Evolutionary conservation across 2,329 filamentous ascomycete genomes (phyloP).

Genomic region (Didymellaceae sp.): DNA sequence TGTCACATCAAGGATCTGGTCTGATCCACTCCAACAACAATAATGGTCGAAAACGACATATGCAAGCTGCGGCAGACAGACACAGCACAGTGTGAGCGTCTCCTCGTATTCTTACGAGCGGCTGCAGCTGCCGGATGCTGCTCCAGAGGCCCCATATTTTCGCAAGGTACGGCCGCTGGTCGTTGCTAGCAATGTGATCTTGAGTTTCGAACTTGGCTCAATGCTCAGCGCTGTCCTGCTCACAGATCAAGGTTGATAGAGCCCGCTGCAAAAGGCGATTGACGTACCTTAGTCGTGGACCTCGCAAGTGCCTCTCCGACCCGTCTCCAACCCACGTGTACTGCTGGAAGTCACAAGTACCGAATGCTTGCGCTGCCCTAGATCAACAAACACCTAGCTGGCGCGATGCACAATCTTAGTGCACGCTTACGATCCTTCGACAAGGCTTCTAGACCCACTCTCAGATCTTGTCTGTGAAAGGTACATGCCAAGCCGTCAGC

Average conservation of each 20-base stretch:
- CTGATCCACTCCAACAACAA: not conserved
- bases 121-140: too few relatives aligned
- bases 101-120: too few relatives aligned
- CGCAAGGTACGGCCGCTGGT: too few relatives aligned
- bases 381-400: not conserved
- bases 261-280: too few relatives aligned
- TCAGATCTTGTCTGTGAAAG: not conserved
- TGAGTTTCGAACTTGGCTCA: too few relatives aligned
- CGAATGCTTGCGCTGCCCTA: constrained; percentile 1
- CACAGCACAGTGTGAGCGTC: too few relatives aligned
- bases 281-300: too few relatives aligned
- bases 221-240: too few relatives aligned
- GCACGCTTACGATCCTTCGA: constrained; percentile 7
- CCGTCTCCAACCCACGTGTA: constrained; percentile 10
- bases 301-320: not conserved
- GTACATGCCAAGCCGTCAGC: not conserved
- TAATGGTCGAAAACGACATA: not conserved
- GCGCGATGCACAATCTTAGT: constrained; percentile 5
- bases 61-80: too few relatives aligned
- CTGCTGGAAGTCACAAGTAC: not conserved
- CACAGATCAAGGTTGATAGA: too few relatives aligned
- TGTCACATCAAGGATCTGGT: not conserved
- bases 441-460: constrained; percentile 6
- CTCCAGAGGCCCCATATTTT: too few relatives aligned
- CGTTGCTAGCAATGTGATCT: too few relatives aligned